A percentile compares a stretch with the other conserved stretches of the same genome.
phyloP scores from a whole-genome alignment of 192 early-diverging fungal genomes.

The Podila epigama region DNA sequence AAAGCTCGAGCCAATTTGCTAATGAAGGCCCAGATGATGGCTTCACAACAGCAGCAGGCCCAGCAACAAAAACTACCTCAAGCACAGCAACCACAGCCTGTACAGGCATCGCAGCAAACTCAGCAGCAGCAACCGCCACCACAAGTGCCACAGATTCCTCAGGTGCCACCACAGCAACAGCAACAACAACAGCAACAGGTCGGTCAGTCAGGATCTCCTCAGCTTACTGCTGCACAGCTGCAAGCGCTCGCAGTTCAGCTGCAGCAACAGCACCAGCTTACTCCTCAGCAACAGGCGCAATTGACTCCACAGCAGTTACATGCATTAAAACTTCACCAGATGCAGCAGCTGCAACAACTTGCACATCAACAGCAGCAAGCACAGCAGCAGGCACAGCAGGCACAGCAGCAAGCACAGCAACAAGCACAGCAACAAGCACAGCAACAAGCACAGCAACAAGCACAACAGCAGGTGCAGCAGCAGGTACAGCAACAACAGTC shows the following conservation, averaged over 20 bases:
- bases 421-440: neutral
- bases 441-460: neutral
- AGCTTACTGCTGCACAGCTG: neutral
- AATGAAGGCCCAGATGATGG: neutral
- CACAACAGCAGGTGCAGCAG: neutral
- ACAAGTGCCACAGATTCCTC: neutral
- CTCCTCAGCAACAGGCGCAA: neutral
- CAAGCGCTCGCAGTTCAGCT: neutral
- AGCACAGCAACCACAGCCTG: neutral
- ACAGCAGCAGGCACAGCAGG: neutral
- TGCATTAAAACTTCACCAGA: neutral
- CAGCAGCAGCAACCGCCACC: neutral
- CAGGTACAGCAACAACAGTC: neutral
- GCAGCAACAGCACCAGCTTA: neutral
- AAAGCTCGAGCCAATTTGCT: neutral
- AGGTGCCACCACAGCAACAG: neutral
- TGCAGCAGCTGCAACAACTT: neutral
- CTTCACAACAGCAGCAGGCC: conserved; percentile 16
- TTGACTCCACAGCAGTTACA: neutral
- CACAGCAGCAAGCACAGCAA: neutral
- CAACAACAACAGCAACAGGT: neutral
- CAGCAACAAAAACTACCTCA: neutral
- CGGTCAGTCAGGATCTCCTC: neutral
- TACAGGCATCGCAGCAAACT: neutral
- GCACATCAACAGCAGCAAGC: neutral